Evolutionary conservation across 257 asterid genomes (phyloP).

Genomic region (Solanum sitiens): DNA sequence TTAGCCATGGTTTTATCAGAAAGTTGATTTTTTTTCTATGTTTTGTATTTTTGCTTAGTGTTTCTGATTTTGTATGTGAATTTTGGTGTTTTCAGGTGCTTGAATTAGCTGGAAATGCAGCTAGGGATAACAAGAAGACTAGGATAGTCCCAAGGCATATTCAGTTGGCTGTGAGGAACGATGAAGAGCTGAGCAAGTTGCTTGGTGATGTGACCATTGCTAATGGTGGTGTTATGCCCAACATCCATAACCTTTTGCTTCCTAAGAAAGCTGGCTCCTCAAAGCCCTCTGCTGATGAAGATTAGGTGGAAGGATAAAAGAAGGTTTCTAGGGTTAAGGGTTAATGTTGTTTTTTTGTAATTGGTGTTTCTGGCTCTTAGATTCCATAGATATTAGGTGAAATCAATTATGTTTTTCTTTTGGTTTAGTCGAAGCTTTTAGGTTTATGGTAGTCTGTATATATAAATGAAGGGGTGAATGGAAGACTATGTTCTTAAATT

Average conservation of each 20-base stretch:
- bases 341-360: neutral
- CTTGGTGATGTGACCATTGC: slow-evolving; percentile 81
- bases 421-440: neutral
- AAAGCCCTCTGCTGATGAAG: slow-evolving; percentile 48
- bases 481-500: neutral
- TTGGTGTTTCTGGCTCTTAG: neutral
- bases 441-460: slow-evolving; percentile 10
- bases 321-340: neutral
- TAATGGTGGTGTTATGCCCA: slow-evolving; percentile 86
- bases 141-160: slow-evolving; percentile 79
- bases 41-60: too few species aligned
- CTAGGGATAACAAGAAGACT: slow-evolving; percentile 75
- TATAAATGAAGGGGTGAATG: slow-evolving; percentile 6
- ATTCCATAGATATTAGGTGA: neutral
- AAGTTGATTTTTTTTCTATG: too few species aligned
- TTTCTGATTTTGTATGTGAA: neutral
- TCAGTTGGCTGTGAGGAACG: slow-evolving; percentile 71
- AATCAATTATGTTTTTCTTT: neutral
- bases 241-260: slow-evolving; percentile 70
- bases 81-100: slow-evolving; percentile 27
- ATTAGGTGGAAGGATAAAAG: slow-evolving; percentile 12
- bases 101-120: slow-evolving; percentile 82
- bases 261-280: slow-evolving; percentile 70
- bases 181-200: slow-evolving; percentile 70
- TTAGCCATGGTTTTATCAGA: neutral